Base-by-base conservation (phyloP, 805 yeast genomes). In the Metschnikowia dekortorum region DNA sequence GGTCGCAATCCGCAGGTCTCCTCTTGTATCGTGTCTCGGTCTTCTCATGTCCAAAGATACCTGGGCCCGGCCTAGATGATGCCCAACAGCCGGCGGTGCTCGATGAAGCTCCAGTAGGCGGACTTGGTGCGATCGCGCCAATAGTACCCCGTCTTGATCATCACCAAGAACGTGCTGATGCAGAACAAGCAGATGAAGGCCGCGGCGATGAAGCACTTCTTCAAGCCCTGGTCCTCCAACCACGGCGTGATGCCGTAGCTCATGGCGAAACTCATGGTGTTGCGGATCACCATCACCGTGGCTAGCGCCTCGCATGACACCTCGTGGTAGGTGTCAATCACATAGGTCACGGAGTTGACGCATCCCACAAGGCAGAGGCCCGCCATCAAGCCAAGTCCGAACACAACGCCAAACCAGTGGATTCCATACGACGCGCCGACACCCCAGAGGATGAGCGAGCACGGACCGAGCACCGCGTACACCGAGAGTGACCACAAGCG, bases 201-300 rank as follows among this genome's bases (percentile, higher is more conserved):
- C 10, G 82, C 78, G 1, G 80, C 76, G 44, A 82, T 74, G 53
- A 82, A 82, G 14, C 83, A 73, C 57, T 81, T 76, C 56, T 81
- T 80, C 48, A 73, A 67, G 1, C 87, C 87, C 46, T 71, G 63
- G 54, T 76, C 71, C 3, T 58, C 64, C 34, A 81, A 68, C 82
- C 85, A 83, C 14, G 82, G 79, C 2, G 83, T 81, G 51, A 81
- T 73, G 29, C 83, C 86, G 51, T 82, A 83, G 45, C 77, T 78
- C 63, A 80, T 75, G 3, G 80, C 84, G 59, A 83, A 83, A 13
- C 80, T 77, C 76, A 82, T 76, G 14, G 77, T 67, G 61, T 82
- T 82, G 62, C 87, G 73, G 49, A 82, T 75, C 28, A 82, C 57
- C 38, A 83, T 75, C 14, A 81, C 80, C 30, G 81, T 76, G 46